phyloP scores from a whole-genome alignment of 1,284 basidiomycete species.

The Cutaneotrichosporon sp. region DNA sequence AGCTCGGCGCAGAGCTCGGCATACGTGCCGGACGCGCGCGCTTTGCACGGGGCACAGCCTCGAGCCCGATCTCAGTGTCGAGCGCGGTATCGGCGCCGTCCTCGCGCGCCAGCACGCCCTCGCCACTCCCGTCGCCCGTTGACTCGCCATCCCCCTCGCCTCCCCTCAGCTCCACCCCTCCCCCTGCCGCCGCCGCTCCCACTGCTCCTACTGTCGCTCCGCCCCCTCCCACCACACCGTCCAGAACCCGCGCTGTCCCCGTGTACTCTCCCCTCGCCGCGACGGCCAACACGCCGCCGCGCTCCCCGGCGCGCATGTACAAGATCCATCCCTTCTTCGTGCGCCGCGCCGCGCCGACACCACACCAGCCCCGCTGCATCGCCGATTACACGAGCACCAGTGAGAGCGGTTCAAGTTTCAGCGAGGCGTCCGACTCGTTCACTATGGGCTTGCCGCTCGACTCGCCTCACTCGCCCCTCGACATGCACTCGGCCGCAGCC shows the following conservation, averaged over 20 bases:
- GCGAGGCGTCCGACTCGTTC: not conserved
- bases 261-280: constrained; percentile 17
- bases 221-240: not conserved
- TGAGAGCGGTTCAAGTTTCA: constrained; percentile 4
- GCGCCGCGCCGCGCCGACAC: constrained; percentile 3
- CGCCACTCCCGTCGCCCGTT: not conserved
- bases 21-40: constrained; percentile 3
- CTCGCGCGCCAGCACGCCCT: constrained; percentile 15
- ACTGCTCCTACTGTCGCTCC: not conserved
- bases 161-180: constrained; percentile 18
- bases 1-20: constrained; percentile 10
- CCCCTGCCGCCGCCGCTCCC: constrained; percentile 2
- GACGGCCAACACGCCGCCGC: constrained; percentile 33
- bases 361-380: constrained; percentile 11
- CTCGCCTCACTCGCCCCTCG: not conserved
- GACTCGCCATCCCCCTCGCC: not conserved
- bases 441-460: not conserved
- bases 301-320: not conserved
- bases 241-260: constrained; percentile 1
- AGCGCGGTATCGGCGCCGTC: constrained; percentile 18
- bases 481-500: not conserved
- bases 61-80: constrained; percentile 30
- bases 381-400: constrained; percentile 11
- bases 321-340: constrained; percentile 14
- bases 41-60: constrained; percentile 20